Evolutionary conservation across 1,284 basidiomycete genomes (phyloP), one percentile per base, ranked within the genome.

Genomic region (Volvariella surrecta): DNA sequence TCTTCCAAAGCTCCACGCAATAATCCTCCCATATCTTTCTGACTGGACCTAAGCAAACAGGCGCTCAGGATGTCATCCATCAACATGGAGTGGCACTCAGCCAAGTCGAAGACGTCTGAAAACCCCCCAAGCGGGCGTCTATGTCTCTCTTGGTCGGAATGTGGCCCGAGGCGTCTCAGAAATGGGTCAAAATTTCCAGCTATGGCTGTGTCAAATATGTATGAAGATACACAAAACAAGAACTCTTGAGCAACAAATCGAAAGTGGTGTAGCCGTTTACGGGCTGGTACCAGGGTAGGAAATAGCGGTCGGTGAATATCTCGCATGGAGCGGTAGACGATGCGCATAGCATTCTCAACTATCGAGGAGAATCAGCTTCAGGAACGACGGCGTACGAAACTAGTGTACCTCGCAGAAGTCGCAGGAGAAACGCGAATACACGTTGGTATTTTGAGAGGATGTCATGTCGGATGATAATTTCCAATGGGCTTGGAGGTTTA

Each of bases 381-480:
- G 6, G 24, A 6, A 28, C 24, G 11, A 28, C 24, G 24, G n/a
- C 13, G 20, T 20, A 17, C 24, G 9, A 13, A 9, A 31, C 16
- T 3, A 20, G 30, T 67, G 32, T 52, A 85, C 87, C 86, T 67
- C 90, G 71, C 51, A 82, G 70, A 19, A 93, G 64, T 17, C 89
- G 74, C 18, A 94, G 65, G 28, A 90, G 70, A 52, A 91, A 79
- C 0, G 83, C 73, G 57, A 91, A 89, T 45, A 91, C 66, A 20
- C 82, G 66, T 52, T 91, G 87, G 56, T 92, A 93, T 58, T 91
- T 92, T n/a, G 75, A 79, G 30, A 91, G 62, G 30, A 86, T 72
- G 1, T 74, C 67, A 0, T 72, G 64, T 0, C 86, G 78, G 24
- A 94, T 80, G 6, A 93, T 57, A 7, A 80, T 68, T 38, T 79